These are phyloP conservation scores for Cardamine resedifolia DNA, from an alignment of 345 rosid genomes.

Conservation along the genomic window DNA sequence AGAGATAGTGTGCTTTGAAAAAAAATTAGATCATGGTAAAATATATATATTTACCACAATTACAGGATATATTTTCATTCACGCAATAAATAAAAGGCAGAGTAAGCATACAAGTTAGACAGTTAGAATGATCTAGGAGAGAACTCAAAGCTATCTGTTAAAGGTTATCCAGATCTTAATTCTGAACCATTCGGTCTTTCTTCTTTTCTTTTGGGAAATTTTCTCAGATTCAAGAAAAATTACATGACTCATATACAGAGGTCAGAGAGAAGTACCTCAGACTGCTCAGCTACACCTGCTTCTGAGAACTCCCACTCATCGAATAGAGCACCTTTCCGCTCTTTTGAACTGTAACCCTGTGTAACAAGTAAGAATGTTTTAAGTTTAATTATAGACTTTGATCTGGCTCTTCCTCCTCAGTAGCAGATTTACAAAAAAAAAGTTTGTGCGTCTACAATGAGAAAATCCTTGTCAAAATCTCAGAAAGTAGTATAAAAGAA, in stretches of 20 bases:
- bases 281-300: conserved; percentile 55
- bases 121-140: neutral
- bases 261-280: conserved; percentile 60
- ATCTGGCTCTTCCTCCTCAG: neutral
- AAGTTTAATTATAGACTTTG: neutral
- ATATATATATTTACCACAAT: neutral
- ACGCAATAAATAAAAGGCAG: neutral
- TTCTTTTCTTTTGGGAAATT: neutral
- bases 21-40: neutral
- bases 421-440: neutral
- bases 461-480: neutral
- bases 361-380: conserved; percentile 5
- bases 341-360: conserved; percentile 91
- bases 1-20: neutral
- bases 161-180: conserved; percentile 8
- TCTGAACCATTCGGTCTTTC: neutral
- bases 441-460: neutral
- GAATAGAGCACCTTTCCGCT: conserved; percentile 65
- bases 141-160: conserved; percentile 4
- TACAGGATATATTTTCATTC: neutral
- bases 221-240: conserved; percentile 1
- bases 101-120: neutral
- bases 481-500: neutral
- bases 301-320: conserved; percentile 96
- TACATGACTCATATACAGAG: neutral